Base-by-base conservation (phyloP, 805 yeast genomes). In the Metschnikowia santaceciliae region DNA sequence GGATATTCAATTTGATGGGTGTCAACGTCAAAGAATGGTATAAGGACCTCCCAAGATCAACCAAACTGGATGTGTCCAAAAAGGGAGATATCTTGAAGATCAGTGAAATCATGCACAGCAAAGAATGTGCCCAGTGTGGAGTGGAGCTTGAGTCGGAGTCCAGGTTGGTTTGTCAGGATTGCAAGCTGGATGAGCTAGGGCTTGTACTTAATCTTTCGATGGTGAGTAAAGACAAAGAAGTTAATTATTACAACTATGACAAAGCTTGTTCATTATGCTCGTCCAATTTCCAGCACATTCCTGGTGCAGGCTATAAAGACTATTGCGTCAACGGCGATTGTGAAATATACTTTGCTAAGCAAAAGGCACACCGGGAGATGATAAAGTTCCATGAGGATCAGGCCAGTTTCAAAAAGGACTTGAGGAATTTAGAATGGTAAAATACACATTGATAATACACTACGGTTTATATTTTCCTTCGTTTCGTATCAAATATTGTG, bases 21-120 rank as follows among this genome's bases (percentile, higher is more conserved):
- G 94, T 87, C 2, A 86, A 90, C 67, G 76, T 91, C 5, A 72
- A 74, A 39, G 73, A 72, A 3, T 94, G 99, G 99, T 88, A 83
- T 55, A 66, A 67, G 10, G 88, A 82, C 26, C 73, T 90, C 71
- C 89, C 96, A 0, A 65, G 62, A 37, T 43, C 53, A n/a, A 55
- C 57, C 5, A 56, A 50, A 37, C 50, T 37, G 48, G 37, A 42
- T 6, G 51, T 52, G 4, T 32, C 26, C 33, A 48, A 44, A 14
- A 37, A 51, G 11, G 46, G 45, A 5, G 61, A 58, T 20, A 53
- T 54, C 13, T 34, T 56, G 14, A 41, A 41, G 10, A 41, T 55
- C 15, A 47, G 53, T n/a, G 57, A 49, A 7, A 53, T 48, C 34
- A 42, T 53, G 38, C 44, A 38, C 37, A 50, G 51, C 26, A 48